Evolutionary conservation across 148 eudicot genomes (phyloP), one percentile per base, ranked within the genome.

Genomic region (Dysphania ambrosioides): DNA sequence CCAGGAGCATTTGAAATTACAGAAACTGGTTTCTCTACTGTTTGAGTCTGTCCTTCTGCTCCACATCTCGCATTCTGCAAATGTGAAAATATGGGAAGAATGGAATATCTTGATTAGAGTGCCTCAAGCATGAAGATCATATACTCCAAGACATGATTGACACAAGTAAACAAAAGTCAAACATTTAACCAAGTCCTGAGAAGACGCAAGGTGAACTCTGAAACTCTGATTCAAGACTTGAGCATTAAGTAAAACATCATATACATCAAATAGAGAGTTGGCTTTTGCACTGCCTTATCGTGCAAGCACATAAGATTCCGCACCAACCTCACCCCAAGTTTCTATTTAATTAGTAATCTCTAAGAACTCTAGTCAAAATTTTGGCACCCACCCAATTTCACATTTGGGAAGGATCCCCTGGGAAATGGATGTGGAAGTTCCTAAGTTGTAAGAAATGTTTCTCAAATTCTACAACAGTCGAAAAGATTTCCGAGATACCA

Each of bases 1-100:
- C 83, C 75, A 76, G 85, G 78, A 30, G 79, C 62, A 57, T 78
- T 73, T 2, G 73, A 26, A 77, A 68, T 62, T 63, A 74, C 82
- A 59, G 70, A 44, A 62, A 53, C 38, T 42, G 79, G 80, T 65
- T 78, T 80, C 60, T 69, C 73, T 47, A 73, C 35, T 23, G 83
- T 81, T 72, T 81, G 83, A 72, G 83, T 81, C 71, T 81, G 83
- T 36, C 75, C 83, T 72, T 80, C 79, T 11, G 83, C 83, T 66
- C 80, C 77, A 51, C 80, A 77, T 67, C 83, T 76, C 35, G 83
- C 83, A 81, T 67, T 81, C 83, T 81, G 74, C 35, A 71, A 65
- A 59, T 34, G 36, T 26, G 16, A 24, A 36, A 47, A 34, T 2
- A 41, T 18, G 2, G 49, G 18, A 32, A 62, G 44, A 59, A n/a